Base-by-base conservation (phyloP, 345 rosid genomes). In the Populus davidiana region DNA sequence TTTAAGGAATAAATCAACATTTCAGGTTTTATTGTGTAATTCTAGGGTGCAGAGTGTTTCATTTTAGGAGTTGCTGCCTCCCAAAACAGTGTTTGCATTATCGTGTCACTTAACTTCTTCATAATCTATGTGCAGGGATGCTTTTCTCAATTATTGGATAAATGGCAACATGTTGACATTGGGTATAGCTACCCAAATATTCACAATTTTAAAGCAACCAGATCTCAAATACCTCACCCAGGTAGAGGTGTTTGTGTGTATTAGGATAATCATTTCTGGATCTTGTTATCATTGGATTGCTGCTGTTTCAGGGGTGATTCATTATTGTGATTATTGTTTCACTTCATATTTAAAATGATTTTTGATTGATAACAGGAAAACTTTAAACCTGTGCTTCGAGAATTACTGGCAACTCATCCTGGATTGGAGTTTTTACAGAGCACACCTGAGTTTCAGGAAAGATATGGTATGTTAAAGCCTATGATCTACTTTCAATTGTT, bases 381-480 rank as follows among this genome's bases (percentile, higher is more conserved):
- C 84, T 94, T 94, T 84, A 89, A 87, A 82, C 94, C 97, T 75
- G 79, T 95, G 59, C 91, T 95, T 81, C 90, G 81, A 77, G 98
- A 91, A 83, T 88, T 95, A 80, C 82, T 95, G 83, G 85, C 85
- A 47, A 82, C 92, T 71, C 99, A 95, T 88, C 96, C 93, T 29
- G 98, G 97, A 62, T 84, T 95, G 82, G 93, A 95, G 81, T 92
- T 93, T 80, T 84, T 91, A 77, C 88, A 83, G 56, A 86, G 86
- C 83, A 87, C 92, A 29, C 97, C 97, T 72, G 97, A 93, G 82
- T 91, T 90, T 82, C 98, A 91, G 86, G 94, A 95, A 82, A 87
- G 93, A 93, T 95, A 95, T 80, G 94, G 99, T 93, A 80, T 13
- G 90, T 84, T 74, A 67, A 11, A 74, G 75, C 61, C 54, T 63